Conservation (phyloP, 139 green algal species). For the Chlorella sorokiniana region DNA sequence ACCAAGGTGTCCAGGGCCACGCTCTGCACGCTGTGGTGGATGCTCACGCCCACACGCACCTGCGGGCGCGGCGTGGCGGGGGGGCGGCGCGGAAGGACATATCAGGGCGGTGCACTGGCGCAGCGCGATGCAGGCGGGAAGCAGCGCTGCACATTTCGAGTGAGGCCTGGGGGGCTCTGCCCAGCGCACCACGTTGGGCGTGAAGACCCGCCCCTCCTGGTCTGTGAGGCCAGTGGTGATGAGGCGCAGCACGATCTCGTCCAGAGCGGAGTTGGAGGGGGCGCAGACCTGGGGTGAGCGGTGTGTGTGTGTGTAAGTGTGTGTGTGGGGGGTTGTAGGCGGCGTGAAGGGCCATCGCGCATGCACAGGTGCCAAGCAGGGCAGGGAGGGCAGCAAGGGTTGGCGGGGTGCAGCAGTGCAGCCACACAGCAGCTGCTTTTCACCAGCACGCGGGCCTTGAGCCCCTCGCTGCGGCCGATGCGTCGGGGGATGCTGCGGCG, state of each 20-base stretch:
- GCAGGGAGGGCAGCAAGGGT: background rate
- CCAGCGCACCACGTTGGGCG: constrained; percentile 64
- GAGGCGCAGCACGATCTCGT: constrained; percentile 86
- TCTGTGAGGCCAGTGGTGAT: constrained; percentile 65
- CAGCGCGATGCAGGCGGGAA: background rate
- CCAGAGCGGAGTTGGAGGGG: constrained; percentile 90
- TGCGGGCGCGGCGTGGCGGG: constrained; percentile 34
- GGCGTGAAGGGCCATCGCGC: background rate
- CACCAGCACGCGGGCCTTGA: constrained; percentile 74
- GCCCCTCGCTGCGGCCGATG: constrained; percentile 44
- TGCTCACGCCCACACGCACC: constrained; percentile 71
- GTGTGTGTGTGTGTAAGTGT: background rate
- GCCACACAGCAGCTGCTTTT: background rate
- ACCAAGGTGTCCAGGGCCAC: constrained; percentile 75
- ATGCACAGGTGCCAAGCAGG: background rate
- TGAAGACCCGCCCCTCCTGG: constrained; percentile 56
- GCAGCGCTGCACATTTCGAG: background rate
- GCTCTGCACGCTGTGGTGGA: constrained; percentile 74
- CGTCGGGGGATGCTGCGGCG: constrained; percentile 23
- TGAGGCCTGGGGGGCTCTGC: too few relatives aligned
- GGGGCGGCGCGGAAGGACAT: background rate
- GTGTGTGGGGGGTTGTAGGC: background rate
- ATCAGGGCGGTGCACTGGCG: background rate
- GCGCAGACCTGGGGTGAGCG: constrained; percentile 77
- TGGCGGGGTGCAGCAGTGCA: background rate